Evolutionary conservation across 768 basidiomycete species (phyloP).

Genomic region (Gloeostereum incarnatum): DNA sequence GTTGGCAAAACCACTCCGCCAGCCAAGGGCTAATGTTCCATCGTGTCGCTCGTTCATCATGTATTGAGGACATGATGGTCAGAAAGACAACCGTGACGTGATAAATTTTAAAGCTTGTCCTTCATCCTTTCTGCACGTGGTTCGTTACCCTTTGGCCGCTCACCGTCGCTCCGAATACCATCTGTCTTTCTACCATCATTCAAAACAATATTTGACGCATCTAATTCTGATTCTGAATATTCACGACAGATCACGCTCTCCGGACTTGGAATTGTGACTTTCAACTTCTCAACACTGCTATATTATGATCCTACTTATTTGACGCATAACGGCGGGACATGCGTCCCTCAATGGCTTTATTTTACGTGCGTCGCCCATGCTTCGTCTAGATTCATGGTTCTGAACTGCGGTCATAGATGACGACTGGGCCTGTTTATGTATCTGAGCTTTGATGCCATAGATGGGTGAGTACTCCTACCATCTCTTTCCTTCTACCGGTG

Average conservation of each 20-base stretch:
- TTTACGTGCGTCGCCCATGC: slow-evolving; percentile 62
- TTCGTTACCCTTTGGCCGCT: slow-evolving; percentile 84
- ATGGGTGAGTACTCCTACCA: slow-evolving; percentile 48
- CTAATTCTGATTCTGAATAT: slow-evolving; percentile 4
- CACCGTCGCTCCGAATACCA: slow-evolving; percentile 83
- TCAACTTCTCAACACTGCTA: slow-evolving; percentile 79
- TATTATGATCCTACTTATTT: slow-evolving; percentile 78
- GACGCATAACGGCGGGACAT: slow-evolving; percentile 54
- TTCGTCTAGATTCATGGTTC: neutral
- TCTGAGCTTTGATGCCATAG: slow-evolving; percentile 83
- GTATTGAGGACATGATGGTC: too few relatives aligned
- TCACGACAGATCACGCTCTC: slow-evolving; percentile 91
- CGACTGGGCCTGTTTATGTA: slow-evolving; percentile 84
- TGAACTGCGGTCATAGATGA: slow-evolving; percentile 45
- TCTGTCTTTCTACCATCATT: slow-evolving; percentile 25
- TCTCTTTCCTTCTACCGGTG: too few relatives aligned
- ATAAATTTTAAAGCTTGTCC: too few relatives aligned
- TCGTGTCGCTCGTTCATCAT: slow-evolving; percentile 2
- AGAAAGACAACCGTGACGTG: too few relatives aligned
- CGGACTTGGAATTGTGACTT: slow-evolving; percentile 70
- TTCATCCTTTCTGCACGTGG: slow-evolving; percentile 88
- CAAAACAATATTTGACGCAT: too few relatives aligned
- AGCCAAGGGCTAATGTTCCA: slow-evolving; percentile 3
- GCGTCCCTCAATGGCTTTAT: slow-evolving; percentile 82
- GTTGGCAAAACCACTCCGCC: slow-evolving; percentile 5